A percentile compares a stretch with the other conserved stretches of the same genome.
These are phyloP conservation scores for Striga asiatica DNA, from an alignment of 257 asterid species.

Conservation along the genomic window DNA sequence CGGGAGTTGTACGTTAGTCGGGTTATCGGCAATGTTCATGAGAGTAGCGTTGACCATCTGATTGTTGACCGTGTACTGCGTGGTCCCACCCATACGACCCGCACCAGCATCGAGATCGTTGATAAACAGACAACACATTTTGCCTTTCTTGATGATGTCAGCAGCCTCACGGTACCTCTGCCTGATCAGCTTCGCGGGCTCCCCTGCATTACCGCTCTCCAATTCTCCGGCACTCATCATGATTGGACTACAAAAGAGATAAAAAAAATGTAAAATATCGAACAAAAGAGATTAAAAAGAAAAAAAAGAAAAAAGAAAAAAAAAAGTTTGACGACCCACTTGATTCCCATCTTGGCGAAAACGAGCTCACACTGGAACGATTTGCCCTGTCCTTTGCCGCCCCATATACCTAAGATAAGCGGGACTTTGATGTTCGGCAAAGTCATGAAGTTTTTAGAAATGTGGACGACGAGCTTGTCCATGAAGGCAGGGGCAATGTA, in stretches of 20 bases:
- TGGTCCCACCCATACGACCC: conserved; percentile 54
- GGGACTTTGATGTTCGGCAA: conserved; percentile 55
- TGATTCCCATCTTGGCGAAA: conserved; percentile 47
- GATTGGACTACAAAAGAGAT: conserved; percentile 29
- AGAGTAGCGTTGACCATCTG: conserved; percentile 69
- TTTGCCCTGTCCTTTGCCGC: conserved; percentile 54
- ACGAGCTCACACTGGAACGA: conserved; percentile 60
- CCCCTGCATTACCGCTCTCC: conserved; percentile 56
- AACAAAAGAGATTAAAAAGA: neutral
- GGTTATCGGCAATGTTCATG: conserved; percentile 61
- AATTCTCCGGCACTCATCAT: conserved; percentile 59
- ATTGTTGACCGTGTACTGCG: conserved; percentile 62
- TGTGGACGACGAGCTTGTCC: conserved; percentile 46
- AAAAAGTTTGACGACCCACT: conserved; percentile 18
- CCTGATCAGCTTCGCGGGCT: conserved; percentile 45
- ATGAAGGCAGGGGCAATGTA: conserved; percentile 53
- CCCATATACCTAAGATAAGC: conserved; percentile 46
- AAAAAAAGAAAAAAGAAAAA: neutral
- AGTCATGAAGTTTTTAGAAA: conserved; percentile 44
- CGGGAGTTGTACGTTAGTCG: conserved; percentile 57
- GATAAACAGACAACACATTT: conserved; percentile 52
- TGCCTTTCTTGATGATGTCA: conserved; percentile 34
- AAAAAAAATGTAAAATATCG: too few species aligned
- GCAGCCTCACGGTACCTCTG: conserved; percentile 55
- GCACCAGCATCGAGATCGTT: conserved; percentile 65